A percentile compares a stretch with the other conserved stretches of the same genome.
These are phyloP conservation scores for Polyplosphaeria fusca DNA, from an alignment of 495 filamentous ascomycete genomes.

Conservation along the genomic window DNA sequence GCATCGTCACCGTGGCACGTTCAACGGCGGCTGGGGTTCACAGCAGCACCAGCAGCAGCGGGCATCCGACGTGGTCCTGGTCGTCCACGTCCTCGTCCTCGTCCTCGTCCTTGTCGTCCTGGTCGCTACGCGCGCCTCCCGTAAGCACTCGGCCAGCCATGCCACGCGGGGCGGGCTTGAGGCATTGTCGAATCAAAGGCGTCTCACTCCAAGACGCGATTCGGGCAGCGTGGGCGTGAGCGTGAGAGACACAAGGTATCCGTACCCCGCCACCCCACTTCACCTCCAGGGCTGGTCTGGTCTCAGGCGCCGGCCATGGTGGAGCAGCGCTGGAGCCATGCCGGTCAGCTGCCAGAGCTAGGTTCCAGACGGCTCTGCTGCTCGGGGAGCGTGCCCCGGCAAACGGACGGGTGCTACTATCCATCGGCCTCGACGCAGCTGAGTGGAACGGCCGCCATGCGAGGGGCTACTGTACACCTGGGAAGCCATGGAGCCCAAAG, in stretches of 20 bases:
- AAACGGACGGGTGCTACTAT: conserved; percentile 6
- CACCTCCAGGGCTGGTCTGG: conserved; percentile 3
- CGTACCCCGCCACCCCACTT: conserved; percentile 29
- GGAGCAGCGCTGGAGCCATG: background rate
- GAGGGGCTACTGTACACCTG: conserved; percentile 14
- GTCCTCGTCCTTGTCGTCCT: no score
- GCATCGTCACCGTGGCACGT: no score
- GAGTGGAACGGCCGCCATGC: conserved; percentile 24
- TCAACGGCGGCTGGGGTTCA: no score
- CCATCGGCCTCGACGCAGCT: conserved; percentile 2
- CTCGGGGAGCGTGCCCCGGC: conserved; percentile 19
- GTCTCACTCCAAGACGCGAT: background rate
- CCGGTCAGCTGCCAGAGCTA: conserved; percentile 7
- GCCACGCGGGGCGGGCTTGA: background rate
- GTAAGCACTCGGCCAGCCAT: conserved; percentile 4
- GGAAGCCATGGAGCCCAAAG: conserved; percentile 18
- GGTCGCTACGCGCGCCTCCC: background rate
- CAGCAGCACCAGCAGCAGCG: no score
- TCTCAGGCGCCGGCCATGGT: background rate
- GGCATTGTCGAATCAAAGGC: background rate
- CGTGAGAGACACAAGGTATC: conserved; percentile 1
- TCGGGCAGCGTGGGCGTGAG: background rate
- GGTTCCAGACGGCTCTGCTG: background rate
- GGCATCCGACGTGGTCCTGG: no score
- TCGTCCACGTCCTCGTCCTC: no score